Percentiles rank a stretch among this genome's conserved stretches.
Conservation (phyloP, 2,329 filamentous ascomycete species). For the Cladobotryum protrusum region DNA sequence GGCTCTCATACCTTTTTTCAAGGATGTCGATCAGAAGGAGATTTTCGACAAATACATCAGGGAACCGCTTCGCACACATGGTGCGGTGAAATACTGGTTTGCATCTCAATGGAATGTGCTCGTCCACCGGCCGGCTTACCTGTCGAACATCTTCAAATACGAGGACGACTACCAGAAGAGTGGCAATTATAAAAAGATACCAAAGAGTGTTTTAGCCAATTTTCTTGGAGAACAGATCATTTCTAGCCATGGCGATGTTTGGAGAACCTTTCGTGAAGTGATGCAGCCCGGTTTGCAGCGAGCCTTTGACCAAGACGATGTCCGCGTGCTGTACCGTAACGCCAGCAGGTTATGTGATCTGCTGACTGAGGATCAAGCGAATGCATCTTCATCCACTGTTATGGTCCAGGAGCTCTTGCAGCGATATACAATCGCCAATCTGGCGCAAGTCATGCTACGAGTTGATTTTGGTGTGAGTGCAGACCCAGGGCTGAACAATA, state of each 20-base stretch:
- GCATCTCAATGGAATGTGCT: slow-evolving; percentile 43
- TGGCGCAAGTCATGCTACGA: slow-evolving; percentile 25
- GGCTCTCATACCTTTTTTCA: slow-evolving; percentile 34
- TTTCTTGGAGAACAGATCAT: slow-evolving; percentile 37
- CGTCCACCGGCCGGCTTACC: slow-evolving; percentile 36
- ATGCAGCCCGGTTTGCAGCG: slow-evolving; percentile 31
- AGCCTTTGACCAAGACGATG: slow-evolving; percentile 14
- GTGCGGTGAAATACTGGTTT: slow-evolving; percentile 44
- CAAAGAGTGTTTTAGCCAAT: slow-evolving; percentile 30
- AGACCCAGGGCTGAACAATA: not conserved
- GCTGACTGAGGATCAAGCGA: slow-evolving; percentile 23
- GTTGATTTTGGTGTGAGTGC: slow-evolving; percentile 18
- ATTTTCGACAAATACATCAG: slow-evolving; percentile 34
- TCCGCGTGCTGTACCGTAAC: slow-evolving; percentile 18
- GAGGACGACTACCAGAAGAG: slow-evolving; percentile 30
- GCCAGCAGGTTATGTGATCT: slow-evolving; percentile 20
- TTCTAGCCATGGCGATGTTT: slow-evolving; percentile 29
- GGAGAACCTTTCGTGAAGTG: slow-evolving; percentile 29
- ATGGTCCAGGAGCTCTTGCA: slow-evolving; percentile 28
- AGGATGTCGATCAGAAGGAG: slow-evolving; percentile 36
- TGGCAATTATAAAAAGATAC: slow-evolving; percentile 37
- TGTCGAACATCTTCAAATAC: slow-evolving; percentile 33
- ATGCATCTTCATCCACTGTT: slow-evolving; percentile 16
- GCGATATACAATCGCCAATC: slow-evolving; percentile 31
- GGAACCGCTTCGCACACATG: slow-evolving; percentile 30